Conservation (phyloP, 176 grass and related monocot genomes). For the Triticum timopheevii region DNA sequence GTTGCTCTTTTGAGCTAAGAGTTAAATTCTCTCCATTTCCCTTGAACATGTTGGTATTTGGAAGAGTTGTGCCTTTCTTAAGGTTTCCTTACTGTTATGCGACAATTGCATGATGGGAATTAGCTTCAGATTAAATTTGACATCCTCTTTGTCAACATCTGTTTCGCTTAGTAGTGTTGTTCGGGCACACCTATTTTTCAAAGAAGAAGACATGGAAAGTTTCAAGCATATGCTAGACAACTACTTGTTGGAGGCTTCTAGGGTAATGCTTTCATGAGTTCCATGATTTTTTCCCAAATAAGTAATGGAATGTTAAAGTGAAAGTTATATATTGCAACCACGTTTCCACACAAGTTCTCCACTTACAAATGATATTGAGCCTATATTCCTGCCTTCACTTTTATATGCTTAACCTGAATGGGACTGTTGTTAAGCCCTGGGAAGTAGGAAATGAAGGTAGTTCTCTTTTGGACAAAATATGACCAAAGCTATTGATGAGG, state of each 20-base stretch:
- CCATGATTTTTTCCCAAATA: not conserved
- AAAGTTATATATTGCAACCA: not conserved
- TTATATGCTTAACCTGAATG: not conserved
- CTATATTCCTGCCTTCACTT: not conserved
- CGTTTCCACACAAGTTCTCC: not conserved
- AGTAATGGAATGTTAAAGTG: not conserved
- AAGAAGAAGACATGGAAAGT: constrained; percentile 83
- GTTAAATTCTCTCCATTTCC: constrained; percentile 99
- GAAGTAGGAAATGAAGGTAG: constrained; percentile 47
- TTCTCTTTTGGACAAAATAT: constrained; percentile 89
- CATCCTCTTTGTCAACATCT: constrained; percentile 46
- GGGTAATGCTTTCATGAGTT: constrained; percentile 44
- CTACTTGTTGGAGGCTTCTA: constrained; percentile 74
- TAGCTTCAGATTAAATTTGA: constrained; percentile 59
- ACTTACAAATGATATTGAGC: not conserved
- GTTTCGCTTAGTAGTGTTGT: constrained; percentile 71
- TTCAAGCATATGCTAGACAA: constrained; percentile 75
- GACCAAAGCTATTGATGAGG: constrained; percentile 88
- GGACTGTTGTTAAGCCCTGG: constrained; percentile 61
- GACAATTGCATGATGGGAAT: constrained; percentile 30
- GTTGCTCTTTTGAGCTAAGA: constrained; percentile 94
- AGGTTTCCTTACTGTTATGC: constrained; percentile 35
- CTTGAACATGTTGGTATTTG: constrained; percentile 36
- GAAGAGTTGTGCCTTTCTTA: constrained; percentile 24
- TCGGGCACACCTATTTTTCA: constrained; percentile 85